These are phyloP conservation scores for Metarhizium humberi DNA, from an alignment of 2,329 filamentous ascomycete genomes.

Conservation along the genomic window DNA sequence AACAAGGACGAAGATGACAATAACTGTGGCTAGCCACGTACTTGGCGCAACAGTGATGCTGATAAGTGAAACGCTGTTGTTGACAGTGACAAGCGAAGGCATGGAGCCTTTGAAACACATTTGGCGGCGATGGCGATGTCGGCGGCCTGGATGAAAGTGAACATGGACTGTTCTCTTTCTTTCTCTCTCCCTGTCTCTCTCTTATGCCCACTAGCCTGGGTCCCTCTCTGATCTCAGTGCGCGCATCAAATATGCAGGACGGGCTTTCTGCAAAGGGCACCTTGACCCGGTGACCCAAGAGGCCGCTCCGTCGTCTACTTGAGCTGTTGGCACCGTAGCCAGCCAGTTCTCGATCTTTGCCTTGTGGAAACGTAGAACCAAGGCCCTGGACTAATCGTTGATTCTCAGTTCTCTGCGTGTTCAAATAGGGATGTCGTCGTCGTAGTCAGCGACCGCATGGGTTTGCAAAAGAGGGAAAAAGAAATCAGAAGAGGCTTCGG, in stretches of 20 bases:
- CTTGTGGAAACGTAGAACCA: too few relatives aligned
- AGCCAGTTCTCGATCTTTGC: too few relatives aligned
- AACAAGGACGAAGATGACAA: conserved; percentile 40
- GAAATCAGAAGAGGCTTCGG: background rate
- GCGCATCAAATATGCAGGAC: too few relatives aligned
- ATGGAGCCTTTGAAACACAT: conserved; percentile 28
- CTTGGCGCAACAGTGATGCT: conserved; percentile 50
- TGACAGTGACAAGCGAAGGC: conserved; percentile 50
- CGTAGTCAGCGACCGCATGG: too few relatives aligned
- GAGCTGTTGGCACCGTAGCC: too few relatives aligned
- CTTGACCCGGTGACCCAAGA: too few relatives aligned
- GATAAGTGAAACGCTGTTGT: conserved; percentile 52
- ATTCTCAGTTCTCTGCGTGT: too few relatives aligned
- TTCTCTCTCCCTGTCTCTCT: background rate
- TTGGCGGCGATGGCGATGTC: background rate
- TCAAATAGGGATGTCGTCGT: too few relatives aligned
- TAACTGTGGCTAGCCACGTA: conserved; percentile 44
- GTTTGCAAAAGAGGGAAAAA: background rate
- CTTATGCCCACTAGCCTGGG: background rate
- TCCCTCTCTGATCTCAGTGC: background rate
- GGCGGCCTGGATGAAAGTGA: background rate
- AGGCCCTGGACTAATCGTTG: too few relatives aligned
- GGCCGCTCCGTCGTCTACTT: background rate
- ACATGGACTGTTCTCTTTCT: background rate
- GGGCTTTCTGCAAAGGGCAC: too few relatives aligned